Percentiles rank a stretch among this genome's conserved stretches.
These are phyloP conservation scores for Hanseniaspora singularis DNA, from an alignment of 805 yeast species.

Conservation along the genomic window DNA sequence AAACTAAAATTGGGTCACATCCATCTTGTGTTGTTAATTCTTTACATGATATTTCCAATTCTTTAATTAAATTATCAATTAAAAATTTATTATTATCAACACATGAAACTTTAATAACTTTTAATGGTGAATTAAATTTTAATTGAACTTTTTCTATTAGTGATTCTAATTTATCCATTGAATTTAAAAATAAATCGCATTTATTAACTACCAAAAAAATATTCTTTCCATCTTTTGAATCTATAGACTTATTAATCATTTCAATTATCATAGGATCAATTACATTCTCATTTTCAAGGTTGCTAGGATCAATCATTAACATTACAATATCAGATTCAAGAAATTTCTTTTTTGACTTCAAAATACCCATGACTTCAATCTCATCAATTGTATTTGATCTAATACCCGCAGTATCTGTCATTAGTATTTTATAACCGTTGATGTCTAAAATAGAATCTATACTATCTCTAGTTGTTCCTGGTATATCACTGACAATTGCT, in stretches of 20 bases:
- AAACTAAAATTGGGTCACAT: conserved; percentile 57
- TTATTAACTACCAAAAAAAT: conserved; percentile 45
- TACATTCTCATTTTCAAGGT: conserved; percentile 21
- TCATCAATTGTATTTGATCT: conserved; percentile 41
- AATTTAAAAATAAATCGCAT: conserved; percentile 35
- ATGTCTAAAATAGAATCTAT: conserved; percentile 73
- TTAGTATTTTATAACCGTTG: conserved; percentile 66
- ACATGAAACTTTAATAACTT: conserved; percentile 48
- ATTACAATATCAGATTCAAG: conserved; percentile 57
- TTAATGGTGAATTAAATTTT: conserved; percentile 18
- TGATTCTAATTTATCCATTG: neutral
- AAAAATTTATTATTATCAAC: conserved; percentile 38
- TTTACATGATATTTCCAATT: conserved; percentile 37
- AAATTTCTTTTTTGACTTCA: conserved; percentile 55
- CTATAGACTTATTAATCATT: conserved; percentile 20
- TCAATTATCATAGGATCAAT: conserved; percentile 28
- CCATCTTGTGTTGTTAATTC: conserved; percentile 36
- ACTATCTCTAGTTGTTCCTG: conserved; percentile 89
- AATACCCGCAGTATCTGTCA: conserved; percentile 92
- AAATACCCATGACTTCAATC: conserved; percentile 72
- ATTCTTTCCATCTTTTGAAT: conserved; percentile 22
- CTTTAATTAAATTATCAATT: conserved; percentile 34
- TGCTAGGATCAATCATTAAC: conserved; percentile 37
- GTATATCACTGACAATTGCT: conserved; percentile 80
- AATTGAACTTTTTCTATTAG: conserved; percentile 18